Percentiles rank a stretch among this genome's conserved stretches.
Evolutionary conservation across 139 green algal genomes (phyloP).

Genomic region (Axilococcus clingmanii): DNA sequence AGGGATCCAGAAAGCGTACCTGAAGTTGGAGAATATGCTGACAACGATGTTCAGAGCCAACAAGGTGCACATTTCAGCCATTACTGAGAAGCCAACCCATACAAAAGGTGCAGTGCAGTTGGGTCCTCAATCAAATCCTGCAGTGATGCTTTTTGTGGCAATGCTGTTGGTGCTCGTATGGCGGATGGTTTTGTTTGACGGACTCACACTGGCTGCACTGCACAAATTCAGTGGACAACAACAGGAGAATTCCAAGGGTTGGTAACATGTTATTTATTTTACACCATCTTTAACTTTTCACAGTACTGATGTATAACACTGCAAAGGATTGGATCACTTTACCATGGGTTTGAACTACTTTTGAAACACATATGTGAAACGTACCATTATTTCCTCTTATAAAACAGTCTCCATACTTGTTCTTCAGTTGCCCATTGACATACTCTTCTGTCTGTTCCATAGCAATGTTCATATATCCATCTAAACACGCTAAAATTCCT

Average conservation of each 20-base stretch:
- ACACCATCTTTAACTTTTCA: too few species aligned
- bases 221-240: too few species aligned
- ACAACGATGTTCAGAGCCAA: constrained; percentile 7
- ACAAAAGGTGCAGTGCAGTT: neutral
- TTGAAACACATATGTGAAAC: neutral
- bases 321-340: neutral
- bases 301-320: too few species aligned
- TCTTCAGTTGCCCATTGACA: constrained; percentile 96
- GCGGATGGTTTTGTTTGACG: constrained; percentile 12
- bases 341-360: neutral
- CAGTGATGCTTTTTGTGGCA: constrained; percentile 11
- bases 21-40: constrained; percentile 9
- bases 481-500: constrained; percentile 93
- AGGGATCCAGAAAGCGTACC: constrained; percentile 21
- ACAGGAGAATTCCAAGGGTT: too few species aligned
- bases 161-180: constrained; percentile 14
- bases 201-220: constrained; percentile 2
- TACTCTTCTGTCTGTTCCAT: constrained; percentile 99
- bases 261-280: too few species aligned
- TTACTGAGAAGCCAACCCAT: neutral
- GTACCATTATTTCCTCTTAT: constrained; percentile 95
- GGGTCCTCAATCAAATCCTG: constrained; percentile 11
- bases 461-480: constrained; percentile 99
- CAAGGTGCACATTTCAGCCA: neutral
- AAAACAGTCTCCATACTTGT: constrained; percentile 99